Base-by-base conservation (phyloP, 495 filamentous ascomycete genomes). In the Xylaria longipes region DNA sequence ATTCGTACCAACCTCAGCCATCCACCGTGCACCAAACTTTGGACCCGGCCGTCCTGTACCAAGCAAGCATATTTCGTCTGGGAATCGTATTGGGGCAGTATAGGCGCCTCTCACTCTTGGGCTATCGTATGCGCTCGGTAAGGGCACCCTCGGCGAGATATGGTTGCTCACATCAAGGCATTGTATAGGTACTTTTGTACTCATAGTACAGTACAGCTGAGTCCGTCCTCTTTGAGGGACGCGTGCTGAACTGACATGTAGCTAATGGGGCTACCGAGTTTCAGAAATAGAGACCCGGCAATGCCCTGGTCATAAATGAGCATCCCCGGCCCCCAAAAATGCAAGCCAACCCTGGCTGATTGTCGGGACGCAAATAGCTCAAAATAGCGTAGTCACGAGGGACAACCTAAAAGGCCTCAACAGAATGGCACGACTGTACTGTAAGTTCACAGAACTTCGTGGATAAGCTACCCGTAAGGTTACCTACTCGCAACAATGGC, bases 251-350 rank as follows among this genome's bases (percentile, higher is more conserved):
- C 22, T 15, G 60, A 27, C 37, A 43, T 41, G 57, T 39, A 39
- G 57, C 57, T n/a, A 37, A 60, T 35, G 35, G 37, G 60, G 60
- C 45, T 63, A 43, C 35, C 60, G 37, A 63, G 60, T 63, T 63
- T 63, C 60, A 63, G 60, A 63, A 63, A 60, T 37, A 37, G 35
- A 63, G 60, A 63, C 35, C 60, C 60, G 60, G 60, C 37, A 63
- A 63, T 63, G 60, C 60, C 60, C 60, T 63, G 35, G 60, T 63
- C 60, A 43, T 5, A 41, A 43, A 41, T 5, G 60, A 62, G 22
- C 35, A 41, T 14, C 35, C 60, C 37, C 7, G 37, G 7, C 17
- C 60, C 22, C 37, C 60, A 27, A 41, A 25, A 43, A 63, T 63
- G 60, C 60, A 63, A 41, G 37, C 29, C 37, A 43, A 63, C 60